Percentiles rank a stretch among this genome's conserved stretches.
Conservation (phyloP, 2,329 filamentous ascomycete genomes). For the Exophiala calicioides region DNA sequence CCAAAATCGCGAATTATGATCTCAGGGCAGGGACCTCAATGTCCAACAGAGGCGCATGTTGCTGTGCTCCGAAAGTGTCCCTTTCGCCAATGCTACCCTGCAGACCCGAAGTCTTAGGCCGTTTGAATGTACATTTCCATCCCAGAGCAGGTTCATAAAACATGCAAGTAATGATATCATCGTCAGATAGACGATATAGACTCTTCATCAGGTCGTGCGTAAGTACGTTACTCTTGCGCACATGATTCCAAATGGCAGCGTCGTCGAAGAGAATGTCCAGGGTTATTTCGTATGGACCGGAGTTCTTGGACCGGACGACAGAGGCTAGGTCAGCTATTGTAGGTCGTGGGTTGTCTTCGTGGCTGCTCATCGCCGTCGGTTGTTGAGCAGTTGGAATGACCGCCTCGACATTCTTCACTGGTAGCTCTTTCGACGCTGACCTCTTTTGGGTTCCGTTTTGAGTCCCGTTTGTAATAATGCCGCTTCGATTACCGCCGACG, state of each 20-base stretch:
- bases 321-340: conserved; percentile 39
- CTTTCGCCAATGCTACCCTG: not conserved
- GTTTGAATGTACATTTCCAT: not conserved
- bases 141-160: not conserved
- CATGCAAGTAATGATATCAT: not conserved
- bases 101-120: too few species aligned
- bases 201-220: not conserved
- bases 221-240: not conserved
- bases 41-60: not conserved
- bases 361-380: too few species aligned
- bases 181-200: not conserved
- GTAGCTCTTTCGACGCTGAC: not conserved
- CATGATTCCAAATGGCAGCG: not conserved
- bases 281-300: conserved; percentile 54
- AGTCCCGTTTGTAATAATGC: too few species aligned
- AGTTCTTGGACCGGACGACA: conserved; percentile 53
- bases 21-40: conserved; percentile 4
- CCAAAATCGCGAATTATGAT: not conserved
- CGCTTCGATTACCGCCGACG: not conserved
- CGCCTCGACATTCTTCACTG: too few species aligned
- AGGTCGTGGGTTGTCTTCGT: too few species aligned
- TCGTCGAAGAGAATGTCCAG: conserved; percentile 39
- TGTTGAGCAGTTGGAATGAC: too few species aligned
- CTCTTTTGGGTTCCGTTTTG: too few species aligned
- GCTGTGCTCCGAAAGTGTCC: not conserved